Conservation (phyloP, 768 basidiomycete genomes). For the Boletellus emodensis region DNA sequence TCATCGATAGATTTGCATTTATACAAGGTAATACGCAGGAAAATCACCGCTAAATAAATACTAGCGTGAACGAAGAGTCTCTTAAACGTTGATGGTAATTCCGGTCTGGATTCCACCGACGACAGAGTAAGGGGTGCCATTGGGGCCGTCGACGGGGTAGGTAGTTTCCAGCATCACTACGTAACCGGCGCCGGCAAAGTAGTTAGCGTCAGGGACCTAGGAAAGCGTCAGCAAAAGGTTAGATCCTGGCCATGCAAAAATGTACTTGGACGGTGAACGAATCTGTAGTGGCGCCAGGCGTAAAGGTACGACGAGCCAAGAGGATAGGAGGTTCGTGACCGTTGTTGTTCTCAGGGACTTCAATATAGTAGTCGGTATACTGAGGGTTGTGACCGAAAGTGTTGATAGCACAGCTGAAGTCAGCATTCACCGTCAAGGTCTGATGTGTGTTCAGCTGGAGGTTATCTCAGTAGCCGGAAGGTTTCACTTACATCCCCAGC, state of each 20-base stretch:
- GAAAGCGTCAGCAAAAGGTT: slow-evolving; percentile 1
- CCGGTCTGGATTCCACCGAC: slow-evolving; percentile 18
- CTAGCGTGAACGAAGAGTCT: neutral
- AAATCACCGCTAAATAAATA: neutral
- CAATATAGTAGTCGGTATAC: slow-evolving; percentile 33
- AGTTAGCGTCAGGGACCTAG: slow-evolving; percentile 25
- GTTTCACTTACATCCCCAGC: slow-evolving; percentile 22
- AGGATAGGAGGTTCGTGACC: slow-evolving; percentile 30
- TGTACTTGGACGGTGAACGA: slow-evolving; percentile 19
- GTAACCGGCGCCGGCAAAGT: slow-evolving; percentile 19
- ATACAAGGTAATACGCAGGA: neutral
- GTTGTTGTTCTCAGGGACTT: slow-evolving; percentile 30
- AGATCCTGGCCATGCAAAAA: neutral
- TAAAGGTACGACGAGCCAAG: slow-evolving; percentile 19
- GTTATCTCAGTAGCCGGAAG: neutral
- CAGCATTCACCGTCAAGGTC: slow-evolving; percentile 18
- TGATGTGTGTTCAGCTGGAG: slow-evolving; percentile 8
- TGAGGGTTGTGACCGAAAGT: slow-evolving; percentile 14
- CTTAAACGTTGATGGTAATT: slow-evolving; percentile 17
- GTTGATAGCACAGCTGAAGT: slow-evolving; percentile 28
- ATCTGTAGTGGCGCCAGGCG: slow-evolving; percentile 5
- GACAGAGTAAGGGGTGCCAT: slow-evolving; percentile 19
- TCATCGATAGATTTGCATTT: neutral
- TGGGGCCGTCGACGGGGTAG: slow-evolving; percentile 17
- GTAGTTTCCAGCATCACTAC: slow-evolving; percentile 24